Evolutionary conservation across 305 asterid species (phyloP), one percentile per base, ranked within the genome.

Genomic region (Plantago coronopus): DNA sequence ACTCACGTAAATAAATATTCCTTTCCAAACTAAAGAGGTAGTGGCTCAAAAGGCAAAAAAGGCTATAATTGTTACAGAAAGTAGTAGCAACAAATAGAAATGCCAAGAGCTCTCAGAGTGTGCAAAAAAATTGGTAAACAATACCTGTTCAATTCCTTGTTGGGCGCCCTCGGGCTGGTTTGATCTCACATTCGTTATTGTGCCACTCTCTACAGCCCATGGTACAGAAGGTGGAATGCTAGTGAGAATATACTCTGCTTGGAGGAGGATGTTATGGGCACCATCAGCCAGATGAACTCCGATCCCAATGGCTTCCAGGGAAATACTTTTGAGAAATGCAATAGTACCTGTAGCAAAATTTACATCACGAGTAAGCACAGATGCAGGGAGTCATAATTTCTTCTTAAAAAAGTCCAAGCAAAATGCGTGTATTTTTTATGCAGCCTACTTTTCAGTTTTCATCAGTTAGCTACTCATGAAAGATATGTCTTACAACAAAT

Each of bases 211-310:
- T 19, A 62, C 74, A 25, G 83, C 87, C 86, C 90, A 81, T 45
- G 96, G 81, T 62, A 79, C 86, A 48, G 95, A 72, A n/a, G 97
- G 94, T 65, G 99, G 96, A 74, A 84, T 84, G 66, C 79, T 86
- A 43, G 95, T 79, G 54, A 94, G 83, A 57, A 87, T 81, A 75
- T 83, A 72, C 76, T 94, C 99, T 21, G 95, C 99, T 76, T 90
- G 97, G 54, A 78, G 95, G 64, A 94, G 95, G 80, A 94, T 69
- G 67, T 89, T 81, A 75, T 90, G 97, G 74, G 97, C 87, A 51
- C 95, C 97, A 13, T 88, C 97, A 44, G 99, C 93, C 81, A 94
- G 75, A 77, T 90, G 96, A 67, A 90, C 97, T 59, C 99, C 99
- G 27, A 94, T 82, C 63, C 94, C 95, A 77, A 90, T 82, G 60